A percentile compares a stretch with the other conserved stretches of the same genome.
phyloP scores from a whole-genome alignment of 805 yeast species.

The Candida jianshihensis region DNA sequence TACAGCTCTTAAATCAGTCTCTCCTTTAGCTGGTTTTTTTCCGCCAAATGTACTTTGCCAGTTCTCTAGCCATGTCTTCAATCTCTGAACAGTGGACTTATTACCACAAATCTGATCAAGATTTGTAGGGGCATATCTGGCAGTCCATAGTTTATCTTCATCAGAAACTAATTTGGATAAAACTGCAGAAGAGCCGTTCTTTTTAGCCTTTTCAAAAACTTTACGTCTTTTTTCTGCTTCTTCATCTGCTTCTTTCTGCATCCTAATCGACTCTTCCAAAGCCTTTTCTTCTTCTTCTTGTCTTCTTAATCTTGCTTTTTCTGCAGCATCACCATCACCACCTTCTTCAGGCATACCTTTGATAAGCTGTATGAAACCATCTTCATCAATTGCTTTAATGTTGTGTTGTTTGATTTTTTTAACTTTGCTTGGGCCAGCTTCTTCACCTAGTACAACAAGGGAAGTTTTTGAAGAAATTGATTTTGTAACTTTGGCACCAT shows the following conservation, averaged over 20 bases:
- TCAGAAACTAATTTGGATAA: constrained; percentile 28
- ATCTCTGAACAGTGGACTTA: constrained; percentile 60
- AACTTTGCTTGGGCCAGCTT: constrained; percentile 95
- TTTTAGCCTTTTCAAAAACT: constrained; percentile 20
- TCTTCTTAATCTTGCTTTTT: constrained; percentile 60
- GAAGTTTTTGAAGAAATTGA: constrained; percentile 82
- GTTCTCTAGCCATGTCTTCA: constrained; percentile 65
- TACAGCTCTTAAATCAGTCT: constrained; percentile 71
- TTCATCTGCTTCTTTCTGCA: constrained; percentile 37
- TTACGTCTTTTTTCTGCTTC: constrained; percentile 25
- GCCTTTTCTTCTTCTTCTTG: constrained; percentile 59
- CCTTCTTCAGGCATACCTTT: constrained; percentile 85
- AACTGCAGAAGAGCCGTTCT: constrained; percentile 17
- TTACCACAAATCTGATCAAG: constrained; percentile 85
- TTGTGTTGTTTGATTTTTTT: constrained; percentile 65
- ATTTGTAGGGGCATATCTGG: constrained; percentile 79
- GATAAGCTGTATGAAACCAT: constrained; percentile 73
- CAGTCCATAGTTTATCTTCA: constrained; percentile 82
- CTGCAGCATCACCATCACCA: constrained; percentile 77
- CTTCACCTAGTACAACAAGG: constrained; percentile 85
- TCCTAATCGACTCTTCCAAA: constrained; percentile 41
- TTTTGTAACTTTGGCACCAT: constrained; percentile 88
- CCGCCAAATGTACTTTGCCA: constrained; percentile 65
- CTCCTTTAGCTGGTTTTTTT: constrained; percentile 52
- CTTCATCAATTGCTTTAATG: constrained; percentile 80